Conservation (phyloP, 2,329 filamentous ascomycete genomes). For the Ceratocystis albifundus region DNA sequence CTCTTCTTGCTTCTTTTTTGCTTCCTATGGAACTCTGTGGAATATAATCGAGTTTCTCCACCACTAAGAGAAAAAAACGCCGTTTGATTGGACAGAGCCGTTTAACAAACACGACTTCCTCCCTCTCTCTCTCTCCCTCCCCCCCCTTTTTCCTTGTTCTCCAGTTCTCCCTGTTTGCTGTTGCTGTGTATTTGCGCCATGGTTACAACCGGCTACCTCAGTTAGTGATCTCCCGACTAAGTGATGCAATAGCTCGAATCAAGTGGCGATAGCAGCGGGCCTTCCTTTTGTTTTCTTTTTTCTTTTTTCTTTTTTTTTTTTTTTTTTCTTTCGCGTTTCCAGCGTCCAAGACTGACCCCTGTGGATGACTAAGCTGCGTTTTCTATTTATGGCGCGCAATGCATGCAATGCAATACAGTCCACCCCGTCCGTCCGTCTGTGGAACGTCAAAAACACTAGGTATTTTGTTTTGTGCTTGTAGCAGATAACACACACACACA, state of each 20-base stretch:
- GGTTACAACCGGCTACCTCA: background rate
- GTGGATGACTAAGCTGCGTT: background rate
- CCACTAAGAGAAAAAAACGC: background rate
- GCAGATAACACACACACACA: too few species aligned
- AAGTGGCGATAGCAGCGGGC: background rate
- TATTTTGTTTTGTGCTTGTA: background rate
- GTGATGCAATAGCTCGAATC: too few species aligned
- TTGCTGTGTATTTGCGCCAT: background rate
- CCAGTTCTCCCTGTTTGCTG: background rate
- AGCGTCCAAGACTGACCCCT: too few species aligned
- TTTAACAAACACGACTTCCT: background rate
- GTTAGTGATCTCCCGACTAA: too few species aligned
- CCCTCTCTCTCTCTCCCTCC: background rate
- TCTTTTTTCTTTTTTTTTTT: too few species aligned
- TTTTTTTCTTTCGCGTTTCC: too few species aligned
- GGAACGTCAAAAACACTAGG: background rate
- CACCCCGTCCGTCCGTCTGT: background rate
- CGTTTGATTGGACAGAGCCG: background rate
- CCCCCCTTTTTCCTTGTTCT: background rate
- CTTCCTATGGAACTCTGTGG: background rate
- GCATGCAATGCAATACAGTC: background rate
- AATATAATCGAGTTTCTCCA: slow-evolving; percentile 1
- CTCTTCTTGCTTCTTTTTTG: background rate
- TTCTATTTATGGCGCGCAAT: background rate
- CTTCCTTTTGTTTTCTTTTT: background rate